Conservation (phyloP, 495 filamentous ascomycete species). For the Hyaloscypha finlandica region DNA sequence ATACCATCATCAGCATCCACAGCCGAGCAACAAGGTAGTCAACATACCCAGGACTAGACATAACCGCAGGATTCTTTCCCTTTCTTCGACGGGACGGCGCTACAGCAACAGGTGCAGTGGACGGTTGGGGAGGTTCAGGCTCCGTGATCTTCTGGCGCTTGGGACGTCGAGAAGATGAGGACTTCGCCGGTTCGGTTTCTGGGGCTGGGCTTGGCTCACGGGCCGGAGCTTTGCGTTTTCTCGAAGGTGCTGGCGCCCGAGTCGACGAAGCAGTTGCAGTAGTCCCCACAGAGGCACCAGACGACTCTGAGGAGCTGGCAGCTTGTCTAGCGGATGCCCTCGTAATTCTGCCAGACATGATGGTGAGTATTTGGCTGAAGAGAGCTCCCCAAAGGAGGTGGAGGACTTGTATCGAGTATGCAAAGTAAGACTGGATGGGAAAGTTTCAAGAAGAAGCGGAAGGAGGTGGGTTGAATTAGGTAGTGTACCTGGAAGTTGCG, state of each 20-base stretch:
- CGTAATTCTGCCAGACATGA: slow-evolving; percentile 63
- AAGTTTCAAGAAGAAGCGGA: slow-evolving; percentile 1
- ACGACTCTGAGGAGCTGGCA: slow-evolving; percentile 47
- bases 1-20: slow-evolving; percentile 12
- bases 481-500: slow-evolving; percentile 24
- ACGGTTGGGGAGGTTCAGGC: slow-evolving; percentile 30
- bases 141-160: slow-evolving; percentile 51
- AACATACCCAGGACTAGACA: slow-evolving; percentile 82
- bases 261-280: slow-evolving; percentile 40
- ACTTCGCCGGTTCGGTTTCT: slow-evolving; percentile 47
- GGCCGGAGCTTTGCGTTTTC: slow-evolving; percentile 60
- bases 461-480: slow-evolving; percentile 23
- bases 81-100: slow-evolving; percentile 55
- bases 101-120: slow-evolving; percentile 33
- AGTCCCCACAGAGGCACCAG: slow-evolving; percentile 45
- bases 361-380: slow-evolving; percentile 53
- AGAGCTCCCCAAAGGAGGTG: background rate
- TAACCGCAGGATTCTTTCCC: slow-evolving; percentile 64
- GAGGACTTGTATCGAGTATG: slow-evolving; percentile 5
- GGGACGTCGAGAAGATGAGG: slow-evolving; percentile 49
- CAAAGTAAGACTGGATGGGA: slow-evolving; percentile 5
- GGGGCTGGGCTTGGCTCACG: slow-evolving; percentile 43
- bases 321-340: slow-evolving; percentile 78
- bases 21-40: slow-evolving; percentile 14
- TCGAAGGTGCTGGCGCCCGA: slow-evolving; percentile 34